Evolutionary conservation across 2,329 filamentous ascomycete genomes (phyloP), one percentile per base, ranked within the genome.

Genomic region (Aspergillus clavatus): DNA sequence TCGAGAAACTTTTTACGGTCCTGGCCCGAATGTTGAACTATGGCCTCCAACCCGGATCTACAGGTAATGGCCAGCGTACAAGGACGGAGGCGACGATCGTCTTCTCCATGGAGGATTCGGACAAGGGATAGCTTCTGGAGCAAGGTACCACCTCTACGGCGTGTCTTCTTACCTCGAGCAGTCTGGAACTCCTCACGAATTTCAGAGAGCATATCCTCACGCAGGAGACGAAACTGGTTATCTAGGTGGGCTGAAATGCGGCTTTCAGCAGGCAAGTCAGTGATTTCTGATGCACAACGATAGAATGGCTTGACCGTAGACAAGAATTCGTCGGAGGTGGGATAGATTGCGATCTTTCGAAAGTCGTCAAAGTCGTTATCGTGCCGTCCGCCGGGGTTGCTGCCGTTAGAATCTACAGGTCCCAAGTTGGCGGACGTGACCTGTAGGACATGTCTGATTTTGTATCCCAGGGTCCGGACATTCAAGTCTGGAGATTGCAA

Each of bases 321-420:
- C 0, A 70, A 46, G 1, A 89, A 71, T 56, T 89, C 86, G 40
- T 84, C 79, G 0, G 74, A 61, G 0, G 84, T 89, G 0, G 86
- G 86, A 38, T 80, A 75, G 11, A 89, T 81, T 2, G 75, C 66
- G 26, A 87, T 80, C 0, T 80, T 47, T 0, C 78, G 73, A 53
- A 82, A 83, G 51, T 87, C 73, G 1, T 56, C 68, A 56, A 77
- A 78, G 54, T 89, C 86, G 43, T 90, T 90, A 61, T 89, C 83
- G 51, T 90, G 85, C 0, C 86, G 76, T 0, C 84, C 84, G 0
- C 86, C 86, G 0, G 83, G 76, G 1, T n/a, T n/a, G n/a, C 43
- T 52, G 28, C 38, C 39, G 8, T 33, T 40, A 2, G 37, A 41
- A 5, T 47, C 36, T 3, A 42, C 7, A n/a, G 40, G 16, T 4